Evolutionary conservation across 805 yeast genomes (phyloP).

Genomic region (Schwanniomyces sp.): DNA sequence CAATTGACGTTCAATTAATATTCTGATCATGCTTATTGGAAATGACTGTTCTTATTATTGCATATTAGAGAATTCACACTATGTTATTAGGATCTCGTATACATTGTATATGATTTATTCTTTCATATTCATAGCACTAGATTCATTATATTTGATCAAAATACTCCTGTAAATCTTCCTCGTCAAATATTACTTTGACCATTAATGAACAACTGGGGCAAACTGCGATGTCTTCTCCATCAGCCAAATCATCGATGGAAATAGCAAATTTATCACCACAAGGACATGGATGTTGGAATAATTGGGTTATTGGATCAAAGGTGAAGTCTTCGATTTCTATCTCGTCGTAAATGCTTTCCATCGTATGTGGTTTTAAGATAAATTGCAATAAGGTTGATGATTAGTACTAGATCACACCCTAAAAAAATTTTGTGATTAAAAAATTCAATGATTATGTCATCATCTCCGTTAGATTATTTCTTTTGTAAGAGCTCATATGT

Average conservation of each 20-base stretch:
- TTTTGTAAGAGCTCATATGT: too few species aligned
- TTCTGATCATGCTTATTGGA: too few species aligned
- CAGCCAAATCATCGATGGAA: slow-evolving; percentile 76
- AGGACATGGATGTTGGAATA: slow-evolving; percentile 95
- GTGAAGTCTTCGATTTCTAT: slow-evolving; percentile 97
- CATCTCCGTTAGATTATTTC: too few species aligned
- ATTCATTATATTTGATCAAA: slow-evolving; percentile 16
- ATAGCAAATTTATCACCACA: slow-evolving; percentile 96
- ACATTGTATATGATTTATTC: too few species aligned
- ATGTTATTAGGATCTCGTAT: too few species aligned
- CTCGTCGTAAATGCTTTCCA: slow-evolving; percentile 82
- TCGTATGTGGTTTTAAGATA: slow-evolving; percentile 11
- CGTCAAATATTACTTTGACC: slow-evolving; percentile 88
- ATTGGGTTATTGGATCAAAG: slow-evolving; percentile 76
- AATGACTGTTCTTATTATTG: too few species aligned
- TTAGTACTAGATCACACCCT: too few species aligned
- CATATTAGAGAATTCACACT: too few species aligned
- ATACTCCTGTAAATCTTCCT: slow-evolving; percentile 52
- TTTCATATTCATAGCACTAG: neutral
- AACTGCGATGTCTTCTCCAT: slow-evolving; percentile 92
- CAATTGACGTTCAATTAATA: too few species aligned
- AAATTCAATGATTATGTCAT: too few species aligned
- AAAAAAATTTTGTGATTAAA: too few species aligned
- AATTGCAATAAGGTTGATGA: too few species aligned
- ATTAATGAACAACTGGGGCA: slow-evolving; percentile 95